These are phyloP conservation scores for Draba incana DNA, from an alignment of 345 rosid species.

Conservation along the genomic window DNA sequence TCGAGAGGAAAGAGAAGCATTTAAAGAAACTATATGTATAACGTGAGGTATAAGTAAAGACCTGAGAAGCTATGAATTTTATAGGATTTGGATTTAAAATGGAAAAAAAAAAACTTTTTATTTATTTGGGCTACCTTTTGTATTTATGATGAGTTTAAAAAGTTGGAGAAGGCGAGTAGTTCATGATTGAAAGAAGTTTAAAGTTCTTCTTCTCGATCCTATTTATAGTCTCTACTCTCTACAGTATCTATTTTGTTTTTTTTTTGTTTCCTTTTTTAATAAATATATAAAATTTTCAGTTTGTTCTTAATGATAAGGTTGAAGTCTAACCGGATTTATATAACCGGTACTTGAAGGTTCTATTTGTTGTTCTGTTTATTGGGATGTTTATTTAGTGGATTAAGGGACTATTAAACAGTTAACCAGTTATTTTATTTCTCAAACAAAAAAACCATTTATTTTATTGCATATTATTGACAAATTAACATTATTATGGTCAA, in stretches of 20 bases:
- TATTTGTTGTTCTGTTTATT: no score
- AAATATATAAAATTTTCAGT: no score
- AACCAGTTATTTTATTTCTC: no score
- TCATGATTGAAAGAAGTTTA: conserved; percentile 41
- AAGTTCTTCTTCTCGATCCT: conserved; percentile 34
- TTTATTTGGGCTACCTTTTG: no score
- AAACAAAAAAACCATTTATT: no score
- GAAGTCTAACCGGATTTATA: no score
- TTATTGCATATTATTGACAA: no score
- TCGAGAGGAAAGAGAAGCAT: conserved; percentile 35
- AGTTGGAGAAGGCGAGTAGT: conserved; percentile 42
- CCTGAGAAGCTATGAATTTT: conserved; percentile 39
- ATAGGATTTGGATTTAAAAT: conserved; percentile 41
- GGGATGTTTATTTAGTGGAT: no score
- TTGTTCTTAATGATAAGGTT: no score
- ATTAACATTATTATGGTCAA: no score
- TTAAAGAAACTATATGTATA: conserved; percentile 34
- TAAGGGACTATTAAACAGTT: no score
- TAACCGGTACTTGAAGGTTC: no score
- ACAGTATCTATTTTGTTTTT: conserved; percentile 18
- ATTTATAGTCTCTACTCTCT: conserved; percentile 19
- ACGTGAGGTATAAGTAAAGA: conserved; percentile 43
- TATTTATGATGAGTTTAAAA: conserved; percentile 35
- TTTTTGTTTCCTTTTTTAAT: background rate
- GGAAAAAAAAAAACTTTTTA: conserved; percentile 22